phyloP scores from a whole-genome alignment of 768 basidiomycete genomes.

The Suillus luteus region DNA sequence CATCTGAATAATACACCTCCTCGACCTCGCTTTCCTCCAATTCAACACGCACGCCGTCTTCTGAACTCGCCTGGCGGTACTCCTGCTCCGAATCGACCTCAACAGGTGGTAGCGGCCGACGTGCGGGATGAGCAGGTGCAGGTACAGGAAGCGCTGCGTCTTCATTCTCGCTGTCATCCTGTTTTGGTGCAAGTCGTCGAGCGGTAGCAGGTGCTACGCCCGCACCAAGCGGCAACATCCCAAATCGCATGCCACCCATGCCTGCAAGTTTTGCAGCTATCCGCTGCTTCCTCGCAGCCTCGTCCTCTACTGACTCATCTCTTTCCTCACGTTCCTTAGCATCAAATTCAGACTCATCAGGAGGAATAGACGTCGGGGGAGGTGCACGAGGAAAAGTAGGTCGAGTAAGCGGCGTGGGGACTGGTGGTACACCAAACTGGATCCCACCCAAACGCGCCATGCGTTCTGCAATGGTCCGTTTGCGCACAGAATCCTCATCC shows the following conservation, averaged over 20 bases:
- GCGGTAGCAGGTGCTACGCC: conserved; percentile 20
- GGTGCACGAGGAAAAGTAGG: conserved; percentile 42
- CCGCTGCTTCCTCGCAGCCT: conserved; percentile 53
- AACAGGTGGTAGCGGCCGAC: conserved; percentile 28
- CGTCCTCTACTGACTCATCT: conserved; percentile 60
- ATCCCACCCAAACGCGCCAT: conserved; percentile 93
- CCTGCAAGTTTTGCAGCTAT: conserved; percentile 56
- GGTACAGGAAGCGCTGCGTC: conserved; percentile 29
- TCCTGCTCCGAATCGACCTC: conserved; percentile 12
- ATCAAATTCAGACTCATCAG: conserved; percentile 26
- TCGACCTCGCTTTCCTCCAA: conserved; percentile 75
- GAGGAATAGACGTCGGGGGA: conserved; percentile 36
- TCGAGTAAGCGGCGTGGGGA: conserved; percentile 36
- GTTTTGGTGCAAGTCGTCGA: conserved; percentile 19
- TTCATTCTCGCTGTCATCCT: conserved; percentile 35
- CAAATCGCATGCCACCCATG: conserved; percentile 59
- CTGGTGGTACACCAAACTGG: conserved; percentile 71
- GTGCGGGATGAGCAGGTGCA: conserved; percentile 34
- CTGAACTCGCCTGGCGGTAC: conserved; percentile 41
- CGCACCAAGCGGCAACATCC: conserved; percentile 46
- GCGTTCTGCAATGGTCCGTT: conserved; percentile 84
- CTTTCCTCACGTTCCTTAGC: conserved; percentile 28
- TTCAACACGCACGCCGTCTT: conserved; percentile 66
- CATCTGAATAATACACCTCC: conserved; percentile 62
- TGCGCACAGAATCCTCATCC: conserved; percentile 53